Conservation (phyloP, 2,329 filamentous ascomycete genomes). For the Akanthomyces uredinophilus region DNA sequence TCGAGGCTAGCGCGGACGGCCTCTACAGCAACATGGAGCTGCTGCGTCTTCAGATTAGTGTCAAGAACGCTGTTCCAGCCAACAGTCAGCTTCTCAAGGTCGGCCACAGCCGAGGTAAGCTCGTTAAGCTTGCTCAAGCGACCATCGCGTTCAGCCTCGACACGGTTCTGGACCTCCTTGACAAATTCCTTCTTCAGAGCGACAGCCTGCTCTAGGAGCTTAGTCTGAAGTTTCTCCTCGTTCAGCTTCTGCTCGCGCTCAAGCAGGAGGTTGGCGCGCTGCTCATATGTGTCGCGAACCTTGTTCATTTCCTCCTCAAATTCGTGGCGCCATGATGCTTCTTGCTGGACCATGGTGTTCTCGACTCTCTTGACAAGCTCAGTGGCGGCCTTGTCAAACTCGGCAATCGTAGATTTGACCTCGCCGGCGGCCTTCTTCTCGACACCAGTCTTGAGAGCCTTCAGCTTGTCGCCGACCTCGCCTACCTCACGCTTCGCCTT, state of each 20-base stretch:
- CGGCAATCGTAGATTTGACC: slow-evolving; percentile 63
- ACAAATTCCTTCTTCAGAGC: slow-evolving; percentile 82
- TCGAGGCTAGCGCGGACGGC: slow-evolving; percentile 81
- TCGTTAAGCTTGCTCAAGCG: slow-evolving; percentile 81
- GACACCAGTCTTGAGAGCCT: slow-evolving; percentile 62
- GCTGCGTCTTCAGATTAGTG: slow-evolving; percentile 85
- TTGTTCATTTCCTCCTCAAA: slow-evolving; percentile 81
- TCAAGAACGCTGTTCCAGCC: slow-evolving; percentile 92
- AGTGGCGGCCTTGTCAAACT: slow-evolving; percentile 82
- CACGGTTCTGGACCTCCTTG: slow-evolving; percentile 68
- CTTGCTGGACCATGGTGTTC: slow-evolving; percentile 72
- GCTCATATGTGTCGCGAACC: slow-evolving; percentile 71
- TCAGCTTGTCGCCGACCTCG: slow-evolving; percentile 74
- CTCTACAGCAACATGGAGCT: slow-evolving; percentile 92
- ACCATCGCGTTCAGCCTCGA: slow-evolving; percentile 83
- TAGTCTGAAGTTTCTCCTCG: slow-evolving; percentile 77
- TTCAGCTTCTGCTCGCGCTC: slow-evolving; percentile 74
- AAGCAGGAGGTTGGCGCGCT: slow-evolving; percentile 72
- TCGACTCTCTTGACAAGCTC: slow-evolving; percentile 89
- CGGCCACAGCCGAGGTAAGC: slow-evolving; percentile 69
- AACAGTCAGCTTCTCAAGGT: slow-evolving; percentile 80
- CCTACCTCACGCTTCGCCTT: slow-evolving; percentile 82
- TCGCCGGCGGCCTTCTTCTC: slow-evolving; percentile 69
- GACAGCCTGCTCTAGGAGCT: slow-evolving; percentile 85
- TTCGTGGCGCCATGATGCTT: slow-evolving; percentile 77